A percentile compares a stretch with the other conserved stretches of the same genome.
Evolutionary conservation across 139 green algal genomes (phyloP).

Genomic region (Auxenochlorella pyrenoidosa): DNA sequence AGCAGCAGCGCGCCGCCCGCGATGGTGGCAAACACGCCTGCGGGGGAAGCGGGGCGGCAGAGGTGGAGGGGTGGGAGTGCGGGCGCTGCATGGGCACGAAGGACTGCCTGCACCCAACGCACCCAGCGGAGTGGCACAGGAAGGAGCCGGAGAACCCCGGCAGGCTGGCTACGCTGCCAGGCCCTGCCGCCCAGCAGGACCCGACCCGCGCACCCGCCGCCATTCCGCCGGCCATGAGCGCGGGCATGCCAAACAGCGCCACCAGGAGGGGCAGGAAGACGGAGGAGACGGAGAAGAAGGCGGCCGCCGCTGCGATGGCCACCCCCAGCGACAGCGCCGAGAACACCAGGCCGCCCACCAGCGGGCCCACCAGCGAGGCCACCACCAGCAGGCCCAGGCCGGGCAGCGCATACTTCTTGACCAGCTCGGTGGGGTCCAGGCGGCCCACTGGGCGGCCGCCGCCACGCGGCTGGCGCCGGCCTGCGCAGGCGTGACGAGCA

Average conservation of each 20-base stretch:
- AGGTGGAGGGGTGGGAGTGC: not conserved
- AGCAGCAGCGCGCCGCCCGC: conserved; percentile 17
- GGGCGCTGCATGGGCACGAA: too few relatives aligned
- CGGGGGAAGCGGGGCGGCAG: not conserved
- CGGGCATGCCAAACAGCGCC: conserved; percentile 2
- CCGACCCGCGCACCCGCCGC: conserved; percentile 2
- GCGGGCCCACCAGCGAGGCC: conserved; percentile 1
- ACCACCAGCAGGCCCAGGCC: conserved; percentile 4
- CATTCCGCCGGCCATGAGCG: conserved; percentile 9
- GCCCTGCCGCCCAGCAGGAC: too few relatives aligned
- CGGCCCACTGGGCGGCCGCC: not conserved
- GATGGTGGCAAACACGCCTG: conserved; percentile 34
- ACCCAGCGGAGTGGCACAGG: too few relatives aligned
- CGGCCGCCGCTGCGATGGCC: not conserved
- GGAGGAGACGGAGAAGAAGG: conserved; percentile 16
- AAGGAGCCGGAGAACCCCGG: not conserved
- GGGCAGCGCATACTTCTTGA: conserved; percentile 35
- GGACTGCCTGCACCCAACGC: too few relatives aligned
- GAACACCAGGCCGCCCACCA: conserved; percentile 23
- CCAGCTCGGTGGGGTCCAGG: not conserved
- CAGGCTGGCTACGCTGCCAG: too few relatives aligned
- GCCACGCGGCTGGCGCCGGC: not conserved
- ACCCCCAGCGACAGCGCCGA: conserved; percentile 1
- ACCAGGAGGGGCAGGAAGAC: conserved; percentile 3
- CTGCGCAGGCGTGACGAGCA: too few relatives aligned